Percentiles rank a stretch among this genome's conserved stretches.
phyloP scores from a whole-genome alignment of 2,329 filamentous ascomycete genomes.

The Trichoderma sp. region DNA sequence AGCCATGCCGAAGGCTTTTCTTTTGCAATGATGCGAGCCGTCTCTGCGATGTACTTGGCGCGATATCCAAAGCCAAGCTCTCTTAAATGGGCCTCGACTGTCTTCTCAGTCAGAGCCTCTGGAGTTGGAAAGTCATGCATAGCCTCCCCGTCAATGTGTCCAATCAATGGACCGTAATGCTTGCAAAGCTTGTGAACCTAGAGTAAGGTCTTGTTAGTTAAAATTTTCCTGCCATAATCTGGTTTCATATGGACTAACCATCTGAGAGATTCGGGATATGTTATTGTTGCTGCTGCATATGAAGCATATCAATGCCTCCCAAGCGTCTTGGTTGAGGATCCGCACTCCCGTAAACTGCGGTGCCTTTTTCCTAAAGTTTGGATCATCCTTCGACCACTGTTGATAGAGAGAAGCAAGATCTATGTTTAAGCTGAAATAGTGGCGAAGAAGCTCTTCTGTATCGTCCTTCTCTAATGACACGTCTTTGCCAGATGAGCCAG shows the following conservation, averaged over 20 bases:
- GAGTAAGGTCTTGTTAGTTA: background rate
- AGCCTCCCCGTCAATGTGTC: constrained; percentile 62
- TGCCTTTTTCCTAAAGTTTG: constrained; percentile 85
- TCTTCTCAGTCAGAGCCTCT: constrained; percentile 63
- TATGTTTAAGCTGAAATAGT: constrained; percentile 85
- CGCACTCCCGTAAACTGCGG: constrained; percentile 85
- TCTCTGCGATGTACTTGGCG: constrained; percentile 87
- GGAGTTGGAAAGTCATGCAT: constrained; percentile 89
- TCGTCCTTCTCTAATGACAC: constrained; percentile 51
- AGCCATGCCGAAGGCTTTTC: constrained; percentile 73
- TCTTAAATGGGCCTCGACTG: constrained; percentile 77
- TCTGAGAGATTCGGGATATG: constrained; percentile 89
- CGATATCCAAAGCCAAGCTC: constrained; percentile 90
- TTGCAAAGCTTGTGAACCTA: constrained; percentile 83
- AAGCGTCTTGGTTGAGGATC: constrained; percentile 90
- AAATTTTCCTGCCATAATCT: background rate
- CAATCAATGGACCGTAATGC: constrained; percentile 78
- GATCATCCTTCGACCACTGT: constrained; percentile 80
- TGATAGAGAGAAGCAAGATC: constrained; percentile 74
- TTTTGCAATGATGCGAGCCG: constrained; percentile 69
- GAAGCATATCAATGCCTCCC: constrained; percentile 90
- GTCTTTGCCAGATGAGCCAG: constrained; percentile 11
- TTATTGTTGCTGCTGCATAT: constrained; percentile 99
- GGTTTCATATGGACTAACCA: constrained; percentile 53
- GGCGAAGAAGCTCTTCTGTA: constrained; percentile 67